Percentiles rank a stretch among this genome's conserved stretches.
These are phyloP conservation scores for Tilletia caries DNA, from an alignment of 1,284 basidiomycete species.

Conservation along the genomic window DNA sequence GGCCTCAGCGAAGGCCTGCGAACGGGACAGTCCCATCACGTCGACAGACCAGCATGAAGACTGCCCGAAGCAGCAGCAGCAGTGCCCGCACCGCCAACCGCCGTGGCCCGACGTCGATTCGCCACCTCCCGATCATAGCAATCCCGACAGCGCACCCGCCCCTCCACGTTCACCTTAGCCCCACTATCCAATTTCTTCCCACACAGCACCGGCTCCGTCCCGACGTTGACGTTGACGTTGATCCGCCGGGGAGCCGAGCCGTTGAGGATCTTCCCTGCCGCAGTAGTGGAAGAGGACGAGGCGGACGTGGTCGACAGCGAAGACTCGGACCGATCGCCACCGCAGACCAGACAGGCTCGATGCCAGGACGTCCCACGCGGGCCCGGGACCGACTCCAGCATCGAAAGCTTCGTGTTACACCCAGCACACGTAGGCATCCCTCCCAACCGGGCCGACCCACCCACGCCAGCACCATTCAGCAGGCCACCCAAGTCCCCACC, in stretches of 20 bases:
- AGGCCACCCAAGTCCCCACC: too few relatives aligned
- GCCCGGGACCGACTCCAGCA: constrained; percentile 34
- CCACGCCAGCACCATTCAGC: not conserved
- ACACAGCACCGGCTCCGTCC: constrained; percentile 18
- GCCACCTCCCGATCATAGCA: constrained; percentile 30
- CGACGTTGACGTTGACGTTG: not conserved
- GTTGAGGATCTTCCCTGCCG: not conserved
- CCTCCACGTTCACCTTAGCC: constrained; percentile 34
- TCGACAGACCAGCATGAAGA: too few relatives aligned
- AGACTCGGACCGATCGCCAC: constrained; percentile 15
- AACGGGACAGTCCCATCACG: too few relatives aligned
- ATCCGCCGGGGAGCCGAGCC: not conserved
- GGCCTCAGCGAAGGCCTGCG: too few relatives aligned
- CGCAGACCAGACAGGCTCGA: constrained; percentile 31
- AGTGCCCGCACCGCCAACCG: too few relatives aligned
- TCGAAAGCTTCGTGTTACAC: constrained; percentile 30
- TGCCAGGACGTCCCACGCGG: constrained; percentile 39
- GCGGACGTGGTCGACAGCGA: not conserved
- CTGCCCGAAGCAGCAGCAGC: too few relatives aligned
- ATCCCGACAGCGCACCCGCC: constrained; percentile 36
- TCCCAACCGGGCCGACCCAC: constrained; percentile 19
- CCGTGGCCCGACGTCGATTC: not conserved
- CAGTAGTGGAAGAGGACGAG: too few relatives aligned
- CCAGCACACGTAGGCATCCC: constrained; percentile 34
- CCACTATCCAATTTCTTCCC: constrained; percentile 35